Percentiles rank a stretch among this genome's conserved stretches.
These are phyloP conservation scores for Backusella morwellensis DNA, from an alignment of 192 early-diverging fungal species.

Conservation along the genomic window DNA sequence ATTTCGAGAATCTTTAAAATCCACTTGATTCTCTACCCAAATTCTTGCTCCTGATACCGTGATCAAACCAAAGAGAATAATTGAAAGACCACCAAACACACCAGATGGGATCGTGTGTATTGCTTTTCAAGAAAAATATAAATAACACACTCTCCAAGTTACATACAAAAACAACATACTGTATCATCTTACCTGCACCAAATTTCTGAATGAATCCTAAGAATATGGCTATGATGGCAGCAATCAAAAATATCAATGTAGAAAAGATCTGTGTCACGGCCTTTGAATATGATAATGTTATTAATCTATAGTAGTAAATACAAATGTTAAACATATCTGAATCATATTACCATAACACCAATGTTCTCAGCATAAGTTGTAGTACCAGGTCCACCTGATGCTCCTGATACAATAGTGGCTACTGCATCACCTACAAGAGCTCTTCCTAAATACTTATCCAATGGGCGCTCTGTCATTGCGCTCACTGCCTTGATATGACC, in stretches of 20 bases:
- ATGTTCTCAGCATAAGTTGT: slow-evolving; percentile 63
- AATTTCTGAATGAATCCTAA: slow-evolving; percentile 58
- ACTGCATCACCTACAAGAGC: slow-evolving; percentile 54
- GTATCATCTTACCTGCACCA: slow-evolving; percentile 26
- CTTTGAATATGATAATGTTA: background rate
- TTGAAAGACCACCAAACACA: slow-evolving; percentile 52
- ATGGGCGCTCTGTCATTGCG: slow-evolving; percentile 40
- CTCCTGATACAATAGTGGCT: slow-evolving; percentile 47
- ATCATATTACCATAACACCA: slow-evolving; percentile 39
- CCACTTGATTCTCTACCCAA: slow-evolving; percentile 50
- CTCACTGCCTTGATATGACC: slow-evolving; percentile 56
- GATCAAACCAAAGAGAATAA: slow-evolving; percentile 53
- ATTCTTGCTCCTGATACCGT: slow-evolving; percentile 52
- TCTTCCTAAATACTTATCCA: slow-evolving; percentile 50
- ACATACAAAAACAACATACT: background rate
- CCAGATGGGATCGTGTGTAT: slow-evolving; percentile 50
- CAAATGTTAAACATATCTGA: no score
- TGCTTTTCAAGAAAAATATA: background rate
- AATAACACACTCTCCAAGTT: background rate
- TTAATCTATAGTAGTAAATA: background rate
- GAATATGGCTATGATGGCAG: slow-evolving; percentile 53
- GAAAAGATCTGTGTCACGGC: slow-evolving; percentile 52
- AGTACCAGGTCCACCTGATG: slow-evolving; percentile 45
- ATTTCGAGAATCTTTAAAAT: slow-evolving; percentile 48
- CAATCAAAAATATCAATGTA: slow-evolving; percentile 49